Evolutionary conservation across 2,329 filamentous ascomycete species (phyloP).

Genomic region (Daldinia sp.): DNA sequence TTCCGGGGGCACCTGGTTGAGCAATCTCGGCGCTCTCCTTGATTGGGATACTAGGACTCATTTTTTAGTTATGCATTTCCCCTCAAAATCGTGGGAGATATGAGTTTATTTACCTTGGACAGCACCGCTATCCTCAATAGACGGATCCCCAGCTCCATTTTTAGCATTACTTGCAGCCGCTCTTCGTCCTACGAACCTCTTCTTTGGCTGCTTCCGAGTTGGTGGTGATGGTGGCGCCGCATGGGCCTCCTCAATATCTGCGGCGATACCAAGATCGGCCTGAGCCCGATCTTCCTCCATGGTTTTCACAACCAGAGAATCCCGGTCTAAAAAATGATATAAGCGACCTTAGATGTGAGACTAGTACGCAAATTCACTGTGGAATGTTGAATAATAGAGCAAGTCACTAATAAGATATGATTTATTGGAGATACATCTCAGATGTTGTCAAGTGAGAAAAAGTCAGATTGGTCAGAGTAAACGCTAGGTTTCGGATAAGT

Average conservation of each 20-base stretch:
- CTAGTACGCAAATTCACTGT: neutral
- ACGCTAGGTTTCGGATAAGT: slow-evolving; percentile 3
- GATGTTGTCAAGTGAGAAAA: slow-evolving; percentile 26
- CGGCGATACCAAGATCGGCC: slow-evolving; percentile 76
- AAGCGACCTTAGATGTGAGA: neutral
- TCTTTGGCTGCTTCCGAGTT: slow-evolving; percentile 78
- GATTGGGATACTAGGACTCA: slow-evolving; percentile 72
- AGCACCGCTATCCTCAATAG: slow-evolving; percentile 70
- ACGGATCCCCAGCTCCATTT: slow-evolving; percentile 52
- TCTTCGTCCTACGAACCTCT: slow-evolving; percentile 88
- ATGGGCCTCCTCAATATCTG: slow-evolving; percentile 70
- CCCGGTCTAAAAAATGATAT: neutral
- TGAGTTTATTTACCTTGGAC: slow-evolving; percentile 71
- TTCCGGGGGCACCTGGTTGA: slow-evolving; percentile 90
- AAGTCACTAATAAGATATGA: neutral
- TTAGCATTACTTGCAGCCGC: slow-evolving; percentile 73
- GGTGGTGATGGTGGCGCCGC: slow-evolving; percentile 47
- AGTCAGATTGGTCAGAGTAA: slow-evolving; percentile 23
- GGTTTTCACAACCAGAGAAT: neutral
- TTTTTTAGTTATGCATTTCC: slow-evolving; percentile 4
- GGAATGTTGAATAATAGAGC: neutral
- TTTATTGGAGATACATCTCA: neutral
- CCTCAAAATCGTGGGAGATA: neutral
- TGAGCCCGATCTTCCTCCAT: slow-evolving; percentile 84
- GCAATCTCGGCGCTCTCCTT: slow-evolving; percentile 78